These are phyloP conservation scores for Hippophae gyantsensis DNA, from an alignment of 306 rosid species.

Conservation along the genomic window DNA sequence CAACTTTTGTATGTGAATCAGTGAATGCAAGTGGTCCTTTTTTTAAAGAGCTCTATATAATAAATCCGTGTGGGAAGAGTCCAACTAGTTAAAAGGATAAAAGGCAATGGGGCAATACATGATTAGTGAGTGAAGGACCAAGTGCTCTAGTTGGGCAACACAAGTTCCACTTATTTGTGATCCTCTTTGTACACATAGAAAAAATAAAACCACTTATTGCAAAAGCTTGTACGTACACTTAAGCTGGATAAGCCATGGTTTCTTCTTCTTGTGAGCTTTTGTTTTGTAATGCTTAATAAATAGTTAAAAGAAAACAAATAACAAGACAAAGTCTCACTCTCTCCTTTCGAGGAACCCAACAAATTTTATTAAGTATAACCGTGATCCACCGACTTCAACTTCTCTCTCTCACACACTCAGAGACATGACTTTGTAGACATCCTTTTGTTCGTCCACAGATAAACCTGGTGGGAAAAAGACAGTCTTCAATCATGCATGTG, in stretches of 20 bases:
- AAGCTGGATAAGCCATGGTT: slow-evolving; percentile 23
- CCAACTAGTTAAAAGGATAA: slow-evolving; percentile 27
- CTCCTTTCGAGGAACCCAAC: background rate
- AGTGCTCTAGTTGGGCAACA: slow-evolving; percentile 15
- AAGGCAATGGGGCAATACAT: slow-evolving; percentile 8
- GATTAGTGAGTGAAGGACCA: slow-evolving; percentile 26
- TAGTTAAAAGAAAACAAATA: slow-evolving; percentile 20
- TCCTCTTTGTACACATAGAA: slow-evolving; percentile 21
- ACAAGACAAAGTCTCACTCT: slow-evolving; percentile 1
- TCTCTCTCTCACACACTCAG: too few species aligned
- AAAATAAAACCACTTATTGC: slow-evolving; percentile 2
- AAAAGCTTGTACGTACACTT: slow-evolving; percentile 2
- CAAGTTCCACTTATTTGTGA: slow-evolving; percentile 29
- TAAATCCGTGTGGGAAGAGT: slow-evolving; percentile 27
- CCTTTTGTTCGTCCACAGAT: too few species aligned
- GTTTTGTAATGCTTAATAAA: slow-evolving; percentile 22
- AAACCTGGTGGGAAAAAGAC: too few species aligned
- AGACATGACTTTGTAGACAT: too few species aligned
- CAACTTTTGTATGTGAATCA: too few species aligned
- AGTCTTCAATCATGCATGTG: too few species aligned
- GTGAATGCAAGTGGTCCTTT: slow-evolving; percentile 40
- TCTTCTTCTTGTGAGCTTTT: slow-evolving; percentile 3
- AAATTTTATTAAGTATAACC: too few species aligned
- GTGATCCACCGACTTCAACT: background rate
- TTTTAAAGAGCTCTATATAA: slow-evolving; percentile 19